These are phyloP conservation scores for thale cress (Arabidopsis thaliana) DNA, from an alignment of 345 rosid genomes.

Conservation along the genomic window TAIR10.1 NC_003070.9:6045001-6045500, in stretches of 20 bases:
- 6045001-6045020: conserved; percentile 12
- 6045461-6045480: conserved; percentile 79
- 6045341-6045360: conserved; percentile 65
- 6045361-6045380: conserved; percentile 9
- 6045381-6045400: conserved; percentile 20
- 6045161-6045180: conserved; percentile 61
- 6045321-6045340: conserved; percentile 81
- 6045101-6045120: conserved; percentile 21
- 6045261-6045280: conserved; percentile 83
- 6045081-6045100: conserved; percentile 9
- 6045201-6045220: conserved; percentile 81
- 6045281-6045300: conserved; percentile 83
- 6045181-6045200: conserved; percentile 79
- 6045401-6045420: conserved; percentile 22
- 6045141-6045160: conserved; percentile 68
- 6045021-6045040: conserved; percentile 3
- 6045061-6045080: conserved; percentile 23
- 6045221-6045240: conserved; percentile 61
- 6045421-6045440: conserved; percentile 30
- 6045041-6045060: conserved; percentile 16
- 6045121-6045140: conserved; percentile 23
- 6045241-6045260: conserved; percentile 54
- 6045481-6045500: conserved; percentile 67
- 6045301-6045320: conserved; percentile 82
- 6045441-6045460: conserved; percentile 36